These are phyloP conservation scores for Backusella sp. DNA, from an alignment of 192 early-diverging fungal genomes.

Conservation along the genomic window DNA sequence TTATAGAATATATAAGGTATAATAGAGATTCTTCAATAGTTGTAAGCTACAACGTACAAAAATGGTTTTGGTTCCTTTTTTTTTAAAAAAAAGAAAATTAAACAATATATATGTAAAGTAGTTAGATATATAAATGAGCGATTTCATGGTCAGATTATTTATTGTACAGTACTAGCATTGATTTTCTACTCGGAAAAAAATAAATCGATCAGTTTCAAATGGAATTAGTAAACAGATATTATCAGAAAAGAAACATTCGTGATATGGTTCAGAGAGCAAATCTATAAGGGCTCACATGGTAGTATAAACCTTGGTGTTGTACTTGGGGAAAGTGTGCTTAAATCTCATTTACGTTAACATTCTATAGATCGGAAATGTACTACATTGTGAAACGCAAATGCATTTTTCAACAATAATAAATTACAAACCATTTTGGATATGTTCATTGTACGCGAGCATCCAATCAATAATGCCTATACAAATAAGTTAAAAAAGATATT, in stretches of 20 bases:
- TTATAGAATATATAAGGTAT: neutral
- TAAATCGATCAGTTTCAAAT: neutral
- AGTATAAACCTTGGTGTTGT: neutral
- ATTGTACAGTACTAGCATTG: neutral
- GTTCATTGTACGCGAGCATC: too few relatives aligned
- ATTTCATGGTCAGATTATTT: neutral
- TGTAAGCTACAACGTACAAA: slow-evolving; percentile 1
- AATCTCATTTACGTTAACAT: neutral
- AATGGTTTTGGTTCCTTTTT: neutral
- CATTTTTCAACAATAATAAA: neutral
- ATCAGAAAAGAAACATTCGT: neutral
- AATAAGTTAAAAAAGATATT: neutral
- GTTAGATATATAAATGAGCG: neutral
- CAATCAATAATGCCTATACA: neutral
- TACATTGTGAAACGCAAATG: neutral
- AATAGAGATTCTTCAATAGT: neutral
- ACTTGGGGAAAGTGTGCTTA: neutral
- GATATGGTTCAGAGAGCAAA: neutral
- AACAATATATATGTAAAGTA: neutral
- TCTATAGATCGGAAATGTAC: neutral
- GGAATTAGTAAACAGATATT: neutral
- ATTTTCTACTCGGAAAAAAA: neutral
- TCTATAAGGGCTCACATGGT: neutral
- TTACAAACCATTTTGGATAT: too few relatives aligned
- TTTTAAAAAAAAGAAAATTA: neutral